Base-by-base conservation (phyloP, 1,139 yeast genomes). In the Diutina neorugosa region DNA sequence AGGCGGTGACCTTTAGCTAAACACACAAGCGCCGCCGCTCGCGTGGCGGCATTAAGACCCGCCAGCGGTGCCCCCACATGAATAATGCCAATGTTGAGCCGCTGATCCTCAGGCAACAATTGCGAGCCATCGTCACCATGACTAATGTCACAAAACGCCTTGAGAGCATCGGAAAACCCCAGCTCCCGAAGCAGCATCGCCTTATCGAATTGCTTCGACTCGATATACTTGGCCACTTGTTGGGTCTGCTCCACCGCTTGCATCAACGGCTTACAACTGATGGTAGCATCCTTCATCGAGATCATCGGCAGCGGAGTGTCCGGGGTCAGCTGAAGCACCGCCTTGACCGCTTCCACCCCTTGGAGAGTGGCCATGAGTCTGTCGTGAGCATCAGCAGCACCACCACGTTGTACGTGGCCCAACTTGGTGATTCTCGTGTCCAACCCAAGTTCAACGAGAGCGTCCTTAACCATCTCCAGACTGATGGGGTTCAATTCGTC, bases 331-430 rank as follows among this genome's bases (percentile, higher is more conserved):
- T 86, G 93, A 62, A 93, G 77, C 44, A 90, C 96, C 5, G 98
- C 98, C 58, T 85, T 84, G 53, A 93, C 96, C 11, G 98, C 98
- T 64, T 91, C 98, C 40, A 91, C 96, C 67, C 98, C 98, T 74
- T 93, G 98, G 61, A 91, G 68, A 21, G 98, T 91, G 37, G 97
- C 96, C 59, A 93, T 71, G 65, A 86, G 70, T 63, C 98, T 81
- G 68, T 93, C 98, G 65, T 76, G 85, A 3, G 98, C 97, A 54
- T 90, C 96, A 2, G 98, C 97, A 48, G 95, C 79, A 66, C 98
- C 98, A 71, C 98, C 98, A 71, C 98, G 83, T 74, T 93, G 98
- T 52, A 93, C 96, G 66, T 93, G 98, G 46, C 98, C 98, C 60
- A 93, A 76, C 25, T 95, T 89, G 52, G 98, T 93, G 62, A 91